phyloP scores from a whole-genome alignment of 75 land plant genomes.

The Picea glauca region DNA sequence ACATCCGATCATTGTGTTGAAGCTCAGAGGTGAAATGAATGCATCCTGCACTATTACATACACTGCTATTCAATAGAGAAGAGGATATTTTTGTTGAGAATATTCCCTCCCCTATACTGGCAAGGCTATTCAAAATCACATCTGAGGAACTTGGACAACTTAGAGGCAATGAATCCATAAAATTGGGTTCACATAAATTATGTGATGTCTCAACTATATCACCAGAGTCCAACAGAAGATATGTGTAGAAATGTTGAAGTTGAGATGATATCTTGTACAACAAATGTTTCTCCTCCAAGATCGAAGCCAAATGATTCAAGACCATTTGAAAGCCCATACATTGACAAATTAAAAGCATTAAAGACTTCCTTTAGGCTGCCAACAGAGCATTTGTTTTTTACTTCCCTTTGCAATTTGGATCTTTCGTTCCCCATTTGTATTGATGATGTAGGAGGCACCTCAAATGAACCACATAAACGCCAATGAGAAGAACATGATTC shows the following conservation, averaged over 20 bases:
- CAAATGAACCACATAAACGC: neutral
- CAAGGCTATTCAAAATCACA: neutral
- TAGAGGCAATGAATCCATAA: neutral
- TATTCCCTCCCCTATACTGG: neutral
- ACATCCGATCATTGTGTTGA: neutral
- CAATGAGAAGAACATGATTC: conserved; percentile 13
- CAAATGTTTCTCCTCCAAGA: neutral
- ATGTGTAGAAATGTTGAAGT: conserved; percentile 1
- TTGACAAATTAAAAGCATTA: neutral
- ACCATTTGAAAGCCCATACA: neutral
- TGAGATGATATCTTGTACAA: neutral
- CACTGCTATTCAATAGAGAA: neutral
- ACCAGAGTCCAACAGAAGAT: neutral
- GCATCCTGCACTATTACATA: neutral
- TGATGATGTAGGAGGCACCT: no score
- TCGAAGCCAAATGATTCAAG: neutral
- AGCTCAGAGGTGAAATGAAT: neutral
- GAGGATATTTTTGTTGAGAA: neutral
- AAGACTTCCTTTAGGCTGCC: no score
- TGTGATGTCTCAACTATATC: neutral
- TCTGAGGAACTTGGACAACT: conserved; percentile 1
- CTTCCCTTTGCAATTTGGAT: no score
- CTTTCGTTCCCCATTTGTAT: no score
- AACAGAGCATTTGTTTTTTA: no score
- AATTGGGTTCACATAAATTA: neutral